Conservation (phyloP, 1,284 basidiomycete genomes). For the Irpex sp. region DNA sequence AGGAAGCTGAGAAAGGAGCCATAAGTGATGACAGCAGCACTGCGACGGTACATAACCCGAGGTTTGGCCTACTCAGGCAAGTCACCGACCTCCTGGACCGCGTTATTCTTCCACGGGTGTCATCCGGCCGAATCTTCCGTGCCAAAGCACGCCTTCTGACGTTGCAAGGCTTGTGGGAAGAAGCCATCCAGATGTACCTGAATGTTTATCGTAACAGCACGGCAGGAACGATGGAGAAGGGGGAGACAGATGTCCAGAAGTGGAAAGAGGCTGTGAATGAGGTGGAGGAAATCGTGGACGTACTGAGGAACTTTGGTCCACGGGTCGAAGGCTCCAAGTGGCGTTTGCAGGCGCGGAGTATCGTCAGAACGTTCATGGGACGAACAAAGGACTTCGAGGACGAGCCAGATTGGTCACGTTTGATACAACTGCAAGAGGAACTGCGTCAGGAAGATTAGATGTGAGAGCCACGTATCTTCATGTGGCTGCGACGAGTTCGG, state of each 20-base stretch:
- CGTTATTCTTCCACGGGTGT: slow-evolving; percentile 75
- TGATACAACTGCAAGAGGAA: slow-evolving; percentile 62
- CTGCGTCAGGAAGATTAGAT: slow-evolving; percentile 31
- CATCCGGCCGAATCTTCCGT: slow-evolving; percentile 74
- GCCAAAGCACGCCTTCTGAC: slow-evolving; percentile 79
- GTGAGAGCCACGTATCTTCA: not conserved
- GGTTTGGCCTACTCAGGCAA: slow-evolving; percentile 61
- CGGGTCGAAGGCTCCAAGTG: slow-evolving; percentile 64
- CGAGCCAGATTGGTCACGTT: slow-evolving; percentile 76
- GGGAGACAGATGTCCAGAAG: slow-evolving; percentile 58
- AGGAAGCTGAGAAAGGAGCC: slow-evolving; percentile 35
- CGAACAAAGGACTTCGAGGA: slow-evolving; percentile 82
- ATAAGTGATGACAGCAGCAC: not conserved
- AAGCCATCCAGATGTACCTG: slow-evolving; percentile 78
- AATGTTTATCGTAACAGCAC: slow-evolving; percentile 77
- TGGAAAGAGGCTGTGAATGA: slow-evolving; percentile 78
- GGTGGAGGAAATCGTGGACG: slow-evolving; percentile 80
- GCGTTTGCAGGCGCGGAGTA: slow-evolving; percentile 83
- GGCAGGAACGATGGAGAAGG: slow-evolving; percentile 65
- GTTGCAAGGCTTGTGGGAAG: slow-evolving; percentile 69
- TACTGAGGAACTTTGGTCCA: slow-evolving; percentile 80
- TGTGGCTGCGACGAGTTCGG: slow-evolving; percentile 5
- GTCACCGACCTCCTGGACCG: slow-evolving; percentile 74
- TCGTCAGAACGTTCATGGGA: slow-evolving; percentile 88
- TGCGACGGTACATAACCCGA: slow-evolving; percentile 35